Conservation (phyloP, 2,329 filamentous ascomycete genomes). For the Beauveria rudraprayagi region DNA sequence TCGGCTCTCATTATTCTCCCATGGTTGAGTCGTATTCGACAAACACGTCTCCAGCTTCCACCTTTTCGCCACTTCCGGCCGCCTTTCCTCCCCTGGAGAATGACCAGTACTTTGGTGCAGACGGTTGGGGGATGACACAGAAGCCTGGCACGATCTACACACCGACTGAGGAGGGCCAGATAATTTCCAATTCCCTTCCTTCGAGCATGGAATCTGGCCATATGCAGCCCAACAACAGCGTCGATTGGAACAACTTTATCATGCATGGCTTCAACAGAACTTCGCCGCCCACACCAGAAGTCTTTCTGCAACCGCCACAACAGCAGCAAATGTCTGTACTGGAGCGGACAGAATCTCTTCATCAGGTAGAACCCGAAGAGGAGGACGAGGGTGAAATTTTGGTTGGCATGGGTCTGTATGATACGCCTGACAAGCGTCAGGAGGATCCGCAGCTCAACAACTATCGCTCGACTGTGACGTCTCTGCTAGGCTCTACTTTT, state of each 20-base stretch:
- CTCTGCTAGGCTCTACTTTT: conserved; percentile 44
- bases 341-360: conserved; percentile 36
- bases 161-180: conserved; percentile 15
- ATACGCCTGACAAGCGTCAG: conserved; percentile 52
- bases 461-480: conserved; percentile 46
- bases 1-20: conserved; percentile 39
- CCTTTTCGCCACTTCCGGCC: conserved; percentile 46
- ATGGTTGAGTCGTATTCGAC: conserved; percentile 49
- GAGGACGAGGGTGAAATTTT: conserved; percentile 63
- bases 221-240: not conserved
- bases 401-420: conserved; percentile 77
- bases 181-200: conserved; percentile 22
- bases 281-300: conserved; percentile 52
- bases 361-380: conserved; percentile 41
- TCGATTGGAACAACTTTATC: conserved; percentile 40
- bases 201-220: not conserved
- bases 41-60: conserved; percentile 47
- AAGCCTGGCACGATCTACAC: conserved; percentile 23
- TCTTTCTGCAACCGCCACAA: conserved; percentile 41
- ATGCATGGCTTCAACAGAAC: conserved; percentile 38
- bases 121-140: conserved; percentile 29
- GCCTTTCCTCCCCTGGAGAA: conserved; percentile 34
- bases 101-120: conserved; percentile 31
- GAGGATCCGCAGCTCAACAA: conserved; percentile 44
- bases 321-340: conserved; percentile 39